Conservation (phyloP, 208 protist genomes). For the Acanthamoeba rhysodes region DNA sequence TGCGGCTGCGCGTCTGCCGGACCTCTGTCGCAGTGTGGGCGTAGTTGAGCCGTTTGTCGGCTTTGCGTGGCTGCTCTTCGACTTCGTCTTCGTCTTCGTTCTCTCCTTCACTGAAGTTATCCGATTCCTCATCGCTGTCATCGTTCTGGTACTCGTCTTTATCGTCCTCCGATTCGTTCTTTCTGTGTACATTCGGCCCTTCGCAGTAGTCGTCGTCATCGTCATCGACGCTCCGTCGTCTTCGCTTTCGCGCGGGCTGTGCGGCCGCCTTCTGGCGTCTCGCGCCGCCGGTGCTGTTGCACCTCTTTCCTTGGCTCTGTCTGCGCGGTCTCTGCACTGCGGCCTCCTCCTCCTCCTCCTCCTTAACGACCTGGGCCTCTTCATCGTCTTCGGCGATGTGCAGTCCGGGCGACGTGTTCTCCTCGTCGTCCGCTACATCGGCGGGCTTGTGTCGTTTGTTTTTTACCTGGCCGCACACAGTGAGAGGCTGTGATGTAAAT, state of each 20-base stretch:
- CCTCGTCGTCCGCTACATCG: no score
- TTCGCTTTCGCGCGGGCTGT: neutral
- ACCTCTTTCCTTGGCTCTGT: neutral
- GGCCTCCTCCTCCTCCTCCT: no score
- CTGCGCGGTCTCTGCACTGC: neutral
- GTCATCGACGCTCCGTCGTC: slow-evolving; percentile 38
- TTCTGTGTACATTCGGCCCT: neutral
- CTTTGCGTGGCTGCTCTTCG: neutral
- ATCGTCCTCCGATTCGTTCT: neutral
- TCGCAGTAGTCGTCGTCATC: slow-evolving; percentile 18
- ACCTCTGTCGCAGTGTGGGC: neutral
- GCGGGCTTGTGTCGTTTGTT: no score
- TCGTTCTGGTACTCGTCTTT: neutral
- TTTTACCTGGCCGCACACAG: no score
- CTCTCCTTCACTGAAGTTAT: neutral
- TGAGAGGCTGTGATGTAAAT: no score
- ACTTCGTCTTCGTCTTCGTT: neutral
- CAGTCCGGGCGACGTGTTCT: no score
- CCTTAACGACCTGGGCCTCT: no score
- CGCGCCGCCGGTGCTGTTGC: neutral
- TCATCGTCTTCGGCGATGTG: no score
- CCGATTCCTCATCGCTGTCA: neutral
- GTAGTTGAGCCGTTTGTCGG: neutral
- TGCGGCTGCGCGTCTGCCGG: neutral
- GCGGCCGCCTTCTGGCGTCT: neutral